Evolutionary conservation across 2,329 filamentous ascomycete genomes (phyloP).

Genomic region (Colletotrichum simmondsii): DNA sequence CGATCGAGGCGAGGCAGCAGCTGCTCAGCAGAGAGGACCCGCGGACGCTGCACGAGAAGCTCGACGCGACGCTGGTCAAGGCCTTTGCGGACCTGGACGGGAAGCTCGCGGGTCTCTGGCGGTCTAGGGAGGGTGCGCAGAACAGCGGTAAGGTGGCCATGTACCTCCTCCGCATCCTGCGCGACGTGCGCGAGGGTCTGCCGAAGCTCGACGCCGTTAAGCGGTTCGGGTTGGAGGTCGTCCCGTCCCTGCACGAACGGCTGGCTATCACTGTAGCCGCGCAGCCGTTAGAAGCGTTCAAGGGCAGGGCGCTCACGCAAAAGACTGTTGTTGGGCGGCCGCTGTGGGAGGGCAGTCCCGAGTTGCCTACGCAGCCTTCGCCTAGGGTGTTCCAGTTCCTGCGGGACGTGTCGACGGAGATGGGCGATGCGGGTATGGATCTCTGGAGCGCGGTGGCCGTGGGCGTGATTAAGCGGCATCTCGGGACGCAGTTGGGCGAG

Average conservation of each 20-base stretch:
- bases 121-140: slow-evolving; percentile 53
- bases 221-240: slow-evolving; percentile 68
- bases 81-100: slow-evolving; percentile 69
- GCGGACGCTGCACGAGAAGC: slow-evolving; percentile 66
- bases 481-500: slow-evolving; percentile 62
- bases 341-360: slow-evolving; percentile 82
- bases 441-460: slow-evolving; percentile 83
- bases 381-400: slow-evolving; percentile 79
- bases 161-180: slow-evolving; percentile 78
- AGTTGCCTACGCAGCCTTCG: slow-evolving; percentile 82
- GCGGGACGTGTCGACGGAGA: slow-evolving; percentile 70
- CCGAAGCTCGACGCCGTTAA: slow-evolving; percentile 63
- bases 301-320: slow-evolving; percentile 51
- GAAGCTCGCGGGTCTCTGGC: slow-evolving; percentile 64
- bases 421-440: slow-evolving; percentile 79
- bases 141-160: slow-evolving; percentile 65
- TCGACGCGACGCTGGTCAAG: slow-evolving; percentile 65
- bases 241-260: slow-evolving; percentile 72
- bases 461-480: slow-evolving; percentile 66
- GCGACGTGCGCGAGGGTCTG: slow-evolving; percentile 77
- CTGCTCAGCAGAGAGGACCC: slow-evolving; percentile 80
- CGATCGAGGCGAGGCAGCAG: slow-evolving; percentile 73
- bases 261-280: slow-evolving; percentile 66
- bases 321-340: slow-evolving; percentile 68
- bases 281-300: slow-evolving; percentile 60